Evolutionary conservation across 176 grass and related monocot species (phyloP), one percentile per base, ranked within the genome.

Genomic region (Chrysopogon serrulatus): DNA sequence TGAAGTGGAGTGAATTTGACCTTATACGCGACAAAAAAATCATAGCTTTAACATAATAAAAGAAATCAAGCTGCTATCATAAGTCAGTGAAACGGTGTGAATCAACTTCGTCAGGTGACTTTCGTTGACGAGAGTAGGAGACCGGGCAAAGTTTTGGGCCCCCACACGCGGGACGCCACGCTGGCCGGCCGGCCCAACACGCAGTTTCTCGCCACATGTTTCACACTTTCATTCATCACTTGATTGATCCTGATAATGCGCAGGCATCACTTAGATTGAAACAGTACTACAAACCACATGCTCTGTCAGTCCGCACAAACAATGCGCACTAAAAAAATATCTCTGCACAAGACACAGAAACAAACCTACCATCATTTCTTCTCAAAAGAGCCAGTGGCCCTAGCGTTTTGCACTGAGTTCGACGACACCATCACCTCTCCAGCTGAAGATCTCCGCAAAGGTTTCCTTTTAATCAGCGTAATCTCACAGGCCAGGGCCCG

Each of bases 401-500:
- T n/a, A 2, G 30, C 19, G 72, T 74, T 74, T 74, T n/a, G 31
- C 45, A 74, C 45, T n/a, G 72, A 74, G 72, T 74, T 31, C 2
- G 72, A 53, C 72, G 72, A 74, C 72, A 74, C 30, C 72, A 74
- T 74, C 72, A 74, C 45, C 9, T 8, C 72, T 53, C 30, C 72
- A 18, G 18, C 72, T 53, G 72, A 74, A 74, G 49, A 53, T 35
- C 72, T 35, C 71, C 44, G 9, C 18, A 74, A 35, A 74, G 30
- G 3, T 74, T 24, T 16, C 3, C 24, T 7, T 39, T 56, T 54
- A 41, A 41, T 23, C 45, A 21, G 27, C 77, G 27, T 44, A 79
- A 32, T 43, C 39, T 28, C 17, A n/a, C n/a, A n/a, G 77, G 40
- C 77, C 60, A 65, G 60, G n/a, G n/a, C n/a, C n/a, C n/a, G n/a